Conservation (phyloP, 208 protist species). For the Zelonia costaricensis region DNA sequence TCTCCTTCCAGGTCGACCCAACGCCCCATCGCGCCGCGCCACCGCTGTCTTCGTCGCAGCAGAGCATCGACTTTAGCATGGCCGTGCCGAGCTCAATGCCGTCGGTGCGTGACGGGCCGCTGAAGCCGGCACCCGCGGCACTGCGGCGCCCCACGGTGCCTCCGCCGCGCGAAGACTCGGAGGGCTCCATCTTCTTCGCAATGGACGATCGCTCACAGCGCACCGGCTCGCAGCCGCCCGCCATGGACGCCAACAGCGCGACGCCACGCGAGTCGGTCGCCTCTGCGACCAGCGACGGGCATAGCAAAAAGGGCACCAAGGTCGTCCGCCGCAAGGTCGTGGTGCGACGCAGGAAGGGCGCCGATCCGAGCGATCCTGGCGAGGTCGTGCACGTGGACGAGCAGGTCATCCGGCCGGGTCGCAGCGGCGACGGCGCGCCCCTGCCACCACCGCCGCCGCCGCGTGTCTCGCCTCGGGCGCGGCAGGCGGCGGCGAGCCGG, state of each 20-base stretch:
- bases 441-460: constrained; percentile 29
- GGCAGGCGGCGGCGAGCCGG: constrained; percentile 33
- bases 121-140: not conserved
- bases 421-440: constrained; percentile 4
- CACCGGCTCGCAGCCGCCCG: constrained; percentile 1
- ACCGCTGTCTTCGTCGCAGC: constrained; percentile 1
- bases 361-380: constrained; percentile 22
- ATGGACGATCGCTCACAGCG: constrained; percentile 1
- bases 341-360: constrained; percentile 20
- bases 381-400: constrained; percentile 28
- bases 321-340: constrained; percentile 28
- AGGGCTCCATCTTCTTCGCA: not conserved
- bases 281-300: constrained; percentile 9
- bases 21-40: not conserved
- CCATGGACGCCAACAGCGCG: constrained; percentile 1
- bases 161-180: constrained; percentile 6
- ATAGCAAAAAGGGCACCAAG: constrained; percentile 13
- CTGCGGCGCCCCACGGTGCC: no score
- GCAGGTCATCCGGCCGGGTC: constrained; percentile 28
- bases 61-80: constrained; percentile 21
- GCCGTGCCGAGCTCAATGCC: not conserved
- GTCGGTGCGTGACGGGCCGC: constrained; percentile 3
- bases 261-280: constrained; percentile 9
- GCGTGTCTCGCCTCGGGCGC: constrained; percentile 46
- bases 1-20: constrained; percentile 9